Conservation (phyloP, 2,329 filamentous ascomycete genomes). For the Venturiaceae sp. region DNA sequence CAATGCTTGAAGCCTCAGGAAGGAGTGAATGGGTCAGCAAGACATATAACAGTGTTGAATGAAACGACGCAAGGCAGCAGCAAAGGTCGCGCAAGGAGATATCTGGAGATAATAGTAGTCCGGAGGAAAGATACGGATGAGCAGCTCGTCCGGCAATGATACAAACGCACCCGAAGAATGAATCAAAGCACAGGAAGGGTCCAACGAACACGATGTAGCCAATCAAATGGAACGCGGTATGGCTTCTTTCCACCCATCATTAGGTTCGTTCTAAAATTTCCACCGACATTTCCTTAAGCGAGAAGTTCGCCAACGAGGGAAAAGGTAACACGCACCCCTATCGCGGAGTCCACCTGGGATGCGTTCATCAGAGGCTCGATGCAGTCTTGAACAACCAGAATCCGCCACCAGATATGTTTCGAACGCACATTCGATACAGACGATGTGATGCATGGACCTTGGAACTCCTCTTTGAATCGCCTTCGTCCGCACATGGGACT, state of each 20-base stretch:
- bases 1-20: neutral
- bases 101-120: neutral
- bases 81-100: neutral
- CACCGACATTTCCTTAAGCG: neutral
- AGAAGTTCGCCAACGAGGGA: neutral
- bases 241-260: neutral
- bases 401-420: neutral
- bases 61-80: neutral
- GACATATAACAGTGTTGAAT: neutral
- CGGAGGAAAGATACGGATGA: neutral
- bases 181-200: neutral
- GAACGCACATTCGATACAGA: neutral
- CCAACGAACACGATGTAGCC: neutral
- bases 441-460: too few relatives aligned
- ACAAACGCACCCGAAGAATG: neutral
- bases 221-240: neutral
- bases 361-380: neutral
- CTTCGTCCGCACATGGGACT: too few relatives aligned
- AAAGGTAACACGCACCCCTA: too few relatives aligned
- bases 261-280: neutral
- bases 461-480: too few relatives aligned
- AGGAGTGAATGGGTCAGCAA: neutral
- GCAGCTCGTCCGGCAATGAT: neutral
- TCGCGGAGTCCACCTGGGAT: too few relatives aligned
- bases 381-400: too few relatives aligned